Conservation (phyloP, 306 rosid genomes). For the Prunus armeniaca region DNA sequence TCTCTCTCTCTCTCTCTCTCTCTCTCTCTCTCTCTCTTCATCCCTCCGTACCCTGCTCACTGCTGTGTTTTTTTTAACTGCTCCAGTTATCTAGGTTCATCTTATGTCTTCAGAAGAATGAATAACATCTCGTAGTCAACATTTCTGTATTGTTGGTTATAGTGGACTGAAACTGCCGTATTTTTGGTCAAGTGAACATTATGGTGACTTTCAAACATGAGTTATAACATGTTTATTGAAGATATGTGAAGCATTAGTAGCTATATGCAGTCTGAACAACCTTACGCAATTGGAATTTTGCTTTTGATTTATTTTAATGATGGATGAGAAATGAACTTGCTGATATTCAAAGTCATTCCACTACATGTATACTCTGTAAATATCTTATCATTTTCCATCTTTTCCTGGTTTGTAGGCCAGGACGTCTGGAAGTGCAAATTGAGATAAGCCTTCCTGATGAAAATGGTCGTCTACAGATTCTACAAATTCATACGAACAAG, state of each 20-base stretch:
- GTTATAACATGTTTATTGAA: not conserved
- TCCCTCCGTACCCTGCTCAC: not conserved
- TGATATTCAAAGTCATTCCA: not conserved
- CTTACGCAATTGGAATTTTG: not conserved
- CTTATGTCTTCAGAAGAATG: conserved; percentile 14
- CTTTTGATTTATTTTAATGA: not conserved
- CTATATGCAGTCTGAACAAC: conserved; percentile 16
- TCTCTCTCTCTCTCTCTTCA: not conserved
- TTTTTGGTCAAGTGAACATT: not conserved
- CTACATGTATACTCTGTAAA: not conserved
- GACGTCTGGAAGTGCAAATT: conserved; percentile 96
- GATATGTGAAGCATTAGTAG: conserved; percentile 1
- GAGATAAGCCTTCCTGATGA: conserved; percentile 99
- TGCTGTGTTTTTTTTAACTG: not conserved
- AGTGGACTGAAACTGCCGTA: not conserved
- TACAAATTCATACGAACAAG: conserved; percentile 93
- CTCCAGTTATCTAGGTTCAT: conserved; percentile 9
- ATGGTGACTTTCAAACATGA: not conserved
- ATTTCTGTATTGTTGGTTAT: conserved; percentile 11
- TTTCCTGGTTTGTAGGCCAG: conserved; percentile 63
- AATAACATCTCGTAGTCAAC: conserved; percentile 24
- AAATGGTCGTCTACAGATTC: conserved; percentile 92
- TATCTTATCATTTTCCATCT: conserved; percentile 10
- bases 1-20: not conserved
- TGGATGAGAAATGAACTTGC: not conserved